Evolutionary conservation across 805 yeast species (phyloP).

Genomic region (Starmerella scarabaei): DNA sequence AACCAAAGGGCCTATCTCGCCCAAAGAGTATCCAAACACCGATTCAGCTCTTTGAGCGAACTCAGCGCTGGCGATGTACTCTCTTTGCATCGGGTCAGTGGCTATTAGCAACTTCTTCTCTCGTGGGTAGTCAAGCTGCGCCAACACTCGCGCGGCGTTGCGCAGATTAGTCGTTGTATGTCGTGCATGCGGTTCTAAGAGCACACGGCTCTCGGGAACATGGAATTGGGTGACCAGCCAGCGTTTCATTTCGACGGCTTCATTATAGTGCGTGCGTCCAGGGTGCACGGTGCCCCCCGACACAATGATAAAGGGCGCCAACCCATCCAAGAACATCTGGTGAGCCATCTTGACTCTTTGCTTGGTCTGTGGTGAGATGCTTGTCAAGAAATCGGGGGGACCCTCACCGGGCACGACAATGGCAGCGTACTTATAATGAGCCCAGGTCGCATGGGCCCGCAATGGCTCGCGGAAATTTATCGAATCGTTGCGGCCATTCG

Average conservation of each 20-base stretch:
- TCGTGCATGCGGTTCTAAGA: not conserved
- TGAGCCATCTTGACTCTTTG: not conserved
- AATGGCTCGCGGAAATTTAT: not conserved
- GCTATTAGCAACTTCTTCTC: not conserved
- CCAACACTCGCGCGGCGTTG: not conserved
- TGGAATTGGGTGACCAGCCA: not conserved
- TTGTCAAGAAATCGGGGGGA: not conserved
- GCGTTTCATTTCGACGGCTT: not conserved
- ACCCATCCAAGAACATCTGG: not conserved
- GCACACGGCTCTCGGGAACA: not conserved
- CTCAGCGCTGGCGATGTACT: not conserved
- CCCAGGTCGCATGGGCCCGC: not conserved
- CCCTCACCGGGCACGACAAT: not conserved
- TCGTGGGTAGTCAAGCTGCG: not conserved
- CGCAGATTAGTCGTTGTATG: not conserved
- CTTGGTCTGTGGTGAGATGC: not conserved
- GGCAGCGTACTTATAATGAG: conserved; percentile 1
- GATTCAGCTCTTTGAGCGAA: not conserved
- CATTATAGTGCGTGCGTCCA: not conserved
- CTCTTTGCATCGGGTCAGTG: not conserved
- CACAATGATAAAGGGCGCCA: not conserved
- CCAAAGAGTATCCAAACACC: not conserved
- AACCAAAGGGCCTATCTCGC: not conserved
- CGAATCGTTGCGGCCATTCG: not conserved
- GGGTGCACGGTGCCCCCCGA: not conserved